Evolutionary conservation across 2,329 filamentous ascomycete species (phyloP), one percentile per base, ranked within the genome.

Genomic region (Diaporthe batatas): DNA sequence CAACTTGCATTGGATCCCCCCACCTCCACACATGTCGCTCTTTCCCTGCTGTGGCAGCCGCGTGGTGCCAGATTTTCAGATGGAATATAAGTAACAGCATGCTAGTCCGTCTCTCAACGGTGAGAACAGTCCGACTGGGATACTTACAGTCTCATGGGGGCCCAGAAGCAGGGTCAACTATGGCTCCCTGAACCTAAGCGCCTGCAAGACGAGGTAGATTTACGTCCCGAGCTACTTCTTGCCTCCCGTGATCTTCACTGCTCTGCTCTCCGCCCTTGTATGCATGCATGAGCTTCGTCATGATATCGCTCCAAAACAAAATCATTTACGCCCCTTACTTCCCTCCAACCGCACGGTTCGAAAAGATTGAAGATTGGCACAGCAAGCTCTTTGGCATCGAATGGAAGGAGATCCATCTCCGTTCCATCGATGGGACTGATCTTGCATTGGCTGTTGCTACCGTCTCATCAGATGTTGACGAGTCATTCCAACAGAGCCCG

Each of bases 251-350:
- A 84, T 94, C 55, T 95, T 94, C 78, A 80, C 85, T 18, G 90
- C 91, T 1, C 84, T 95, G 47, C 85, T 93, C 5, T 77, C 93
- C 23, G 86, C 86, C 4, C 83, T 95, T 95, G 18, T 95, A 88
- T 87, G 84, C 82, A 2, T 90, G 88, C 86, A 91, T 91, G 79
- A 94, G 92, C 78, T 81, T 90, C 69, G 93, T 94, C 90, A 90
- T 95, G 83, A 85, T 96, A 36, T 76, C 93, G 6, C 93, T 95
- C 79, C 93, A 95, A 82, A 94, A 95, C 78, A 92, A 92, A 79
- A 94, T 95, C 79, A 92, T 95, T 73, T 95, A 95, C 82, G 94
- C 94, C 84, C 92, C 93, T 0, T 92, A 91, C 58, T 82, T 95
- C 67, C 92, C 93, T 23, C 93, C 93, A 2, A 92, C 92, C 78